phyloP scores from a whole-genome alignment of 1,284 basidiomycete species.

The Malassezia furfur region DNA sequence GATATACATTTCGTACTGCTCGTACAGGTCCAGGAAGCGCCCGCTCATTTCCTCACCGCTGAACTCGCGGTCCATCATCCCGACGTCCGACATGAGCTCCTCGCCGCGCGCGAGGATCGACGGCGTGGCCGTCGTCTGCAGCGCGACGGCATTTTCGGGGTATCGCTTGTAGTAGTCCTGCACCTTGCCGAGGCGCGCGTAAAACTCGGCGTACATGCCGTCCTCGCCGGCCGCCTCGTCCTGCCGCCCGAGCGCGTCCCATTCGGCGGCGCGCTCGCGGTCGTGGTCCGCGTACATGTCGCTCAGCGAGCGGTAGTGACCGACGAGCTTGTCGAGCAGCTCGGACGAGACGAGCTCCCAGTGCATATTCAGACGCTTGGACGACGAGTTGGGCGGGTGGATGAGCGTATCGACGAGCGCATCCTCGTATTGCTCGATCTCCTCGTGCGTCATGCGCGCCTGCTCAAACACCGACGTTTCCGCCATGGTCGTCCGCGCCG shows the following conservation, averaged over 20 bases:
- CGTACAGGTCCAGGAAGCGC: slow-evolving; percentile 84
- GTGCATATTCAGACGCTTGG: slow-evolving; percentile 10
- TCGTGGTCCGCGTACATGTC: slow-evolving; percentile 49
- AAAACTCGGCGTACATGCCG: slow-evolving; percentile 56
- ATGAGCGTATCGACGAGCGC: slow-evolving; percentile 53
- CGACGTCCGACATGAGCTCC: slow-evolving; percentile 17
- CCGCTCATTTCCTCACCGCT: slow-evolving; percentile 85
- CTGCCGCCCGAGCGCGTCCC: slow-evolving; percentile 49
- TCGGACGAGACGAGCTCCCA: slow-evolving; percentile 56
- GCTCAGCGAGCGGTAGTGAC: slow-evolving; percentile 52
- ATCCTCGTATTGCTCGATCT: slow-evolving; percentile 74
- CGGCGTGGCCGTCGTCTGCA: slow-evolving; percentile 19
- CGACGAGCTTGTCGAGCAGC: slow-evolving; percentile 69
- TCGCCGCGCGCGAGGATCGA: slow-evolving; percentile 13
- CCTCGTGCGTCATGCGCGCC: slow-evolving; percentile 86
- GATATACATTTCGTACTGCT: slow-evolving; percentile 75
- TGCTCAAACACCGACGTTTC: slow-evolving; percentile 76
- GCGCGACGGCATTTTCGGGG: slow-evolving; percentile 54
- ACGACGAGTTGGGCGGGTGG: slow-evolving; percentile 27
- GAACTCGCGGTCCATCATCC: slow-evolving; percentile 41
- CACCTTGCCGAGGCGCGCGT: slow-evolving; percentile 80
- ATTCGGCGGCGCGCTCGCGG: slow-evolving; percentile 49
- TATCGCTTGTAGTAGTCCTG: slow-evolving; percentile 93
- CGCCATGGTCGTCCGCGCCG: slow-evolving; percentile 26
- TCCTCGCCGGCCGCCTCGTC: slow-evolving; percentile 8